These are phyloP conservation scores for Inonotus hispidus DNA, from an alignment of 1,284 basidiomycete species.

Conservation along the genomic window DNA sequence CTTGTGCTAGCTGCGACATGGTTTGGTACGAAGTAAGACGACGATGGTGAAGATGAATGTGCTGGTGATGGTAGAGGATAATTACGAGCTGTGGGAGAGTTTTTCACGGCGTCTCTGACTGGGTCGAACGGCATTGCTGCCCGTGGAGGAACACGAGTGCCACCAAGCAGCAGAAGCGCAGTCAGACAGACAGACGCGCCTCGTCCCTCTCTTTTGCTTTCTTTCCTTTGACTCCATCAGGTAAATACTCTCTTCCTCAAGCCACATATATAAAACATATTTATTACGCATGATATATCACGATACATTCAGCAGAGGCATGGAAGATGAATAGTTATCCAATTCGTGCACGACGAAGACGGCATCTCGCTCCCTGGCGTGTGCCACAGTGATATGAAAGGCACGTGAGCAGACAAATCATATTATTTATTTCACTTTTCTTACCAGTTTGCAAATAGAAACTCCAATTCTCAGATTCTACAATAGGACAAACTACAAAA, in stretches of 20 bases:
- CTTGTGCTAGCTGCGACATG: background rate
- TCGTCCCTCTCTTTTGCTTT: no score
- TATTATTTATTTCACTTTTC: background rate
- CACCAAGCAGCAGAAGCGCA: no score
- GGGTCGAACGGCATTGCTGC: slow-evolving; percentile 72
- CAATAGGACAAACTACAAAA: slow-evolving; percentile 49
- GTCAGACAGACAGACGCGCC: no score
- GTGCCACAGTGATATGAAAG: background rate
- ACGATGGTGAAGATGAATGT: slow-evolving; percentile 11
- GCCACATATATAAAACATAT: background rate
- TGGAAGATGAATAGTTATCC: slow-evolving; percentile 33
- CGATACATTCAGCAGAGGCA: slow-evolving; percentile 12
- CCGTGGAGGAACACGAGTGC: no score
- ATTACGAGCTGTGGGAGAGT: slow-evolving; percentile 43
- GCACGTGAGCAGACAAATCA: background rate
- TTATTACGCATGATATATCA: background rate
- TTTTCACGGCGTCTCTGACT: slow-evolving; percentile 73
- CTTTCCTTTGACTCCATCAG: background rate
- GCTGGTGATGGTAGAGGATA: slow-evolving; percentile 23
- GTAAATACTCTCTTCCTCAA: background rate
- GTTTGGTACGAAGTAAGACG: slow-evolving; percentile 15
- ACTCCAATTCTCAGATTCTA: slow-evolving; percentile 36
- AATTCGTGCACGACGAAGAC: slow-evolving; percentile 31
- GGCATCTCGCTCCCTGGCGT: slow-evolving; percentile 39
- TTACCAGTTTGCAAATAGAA: slow-evolving; percentile 44